A percentile compares a stretch with the other conserved stretches of the same genome.
phyloP scores from a whole-genome alignment of 2,329 filamentous ascomycete genomes.

The Thermothelomyces thermophilus region DNA sequence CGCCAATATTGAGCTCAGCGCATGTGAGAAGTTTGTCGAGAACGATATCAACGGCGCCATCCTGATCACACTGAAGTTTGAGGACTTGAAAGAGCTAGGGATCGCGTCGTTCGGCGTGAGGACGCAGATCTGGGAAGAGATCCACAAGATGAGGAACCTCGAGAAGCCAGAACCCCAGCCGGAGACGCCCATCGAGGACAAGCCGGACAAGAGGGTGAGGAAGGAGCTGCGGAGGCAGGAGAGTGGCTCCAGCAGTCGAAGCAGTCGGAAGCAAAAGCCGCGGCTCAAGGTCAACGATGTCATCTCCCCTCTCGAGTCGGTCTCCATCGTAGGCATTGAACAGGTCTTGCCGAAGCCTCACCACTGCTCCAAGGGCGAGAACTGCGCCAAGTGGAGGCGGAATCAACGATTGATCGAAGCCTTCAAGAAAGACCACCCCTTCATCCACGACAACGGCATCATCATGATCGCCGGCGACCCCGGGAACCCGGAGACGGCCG shows the following conservation, averaged over 20 bases:
- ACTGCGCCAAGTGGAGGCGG: conserved; percentile 74
- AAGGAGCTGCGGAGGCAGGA: conserved; percentile 39
- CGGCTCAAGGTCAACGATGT: conserved; percentile 50
- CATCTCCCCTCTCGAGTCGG: conserved; percentile 73
- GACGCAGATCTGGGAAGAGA: conserved; percentile 73
- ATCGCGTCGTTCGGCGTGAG: conserved; percentile 77
- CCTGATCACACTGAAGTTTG: conserved; percentile 83
- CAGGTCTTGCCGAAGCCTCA: conserved; percentile 81
- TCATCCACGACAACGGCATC: conserved; percentile 56
- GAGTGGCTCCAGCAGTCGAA: conserved; percentile 29
- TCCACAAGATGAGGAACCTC: conserved; percentile 59
- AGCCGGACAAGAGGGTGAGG: conserved; percentile 44
- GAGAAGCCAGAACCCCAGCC: conserved; percentile 45
- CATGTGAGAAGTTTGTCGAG: conserved; percentile 78
- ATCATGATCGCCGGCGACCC: conserved; percentile 74
- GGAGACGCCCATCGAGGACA: conserved; percentile 56
- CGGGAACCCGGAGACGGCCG: conserved; percentile 64
- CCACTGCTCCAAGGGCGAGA: conserved; percentile 77
- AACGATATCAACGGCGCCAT: conserved; percentile 91
- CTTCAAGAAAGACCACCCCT: conserved; percentile 69
- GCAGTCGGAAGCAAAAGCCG: conserved; percentile 35
- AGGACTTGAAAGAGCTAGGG: conserved; percentile 74
- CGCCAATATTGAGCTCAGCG: conserved; percentile 66
- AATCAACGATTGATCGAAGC: conserved; percentile 71
- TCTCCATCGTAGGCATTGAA: conserved; percentile 89